A percentile compares a stretch with the other conserved stretches of the same genome.
Conservation (phyloP, 139 green algal genomes). For the Gonium pectorale region DNA sequence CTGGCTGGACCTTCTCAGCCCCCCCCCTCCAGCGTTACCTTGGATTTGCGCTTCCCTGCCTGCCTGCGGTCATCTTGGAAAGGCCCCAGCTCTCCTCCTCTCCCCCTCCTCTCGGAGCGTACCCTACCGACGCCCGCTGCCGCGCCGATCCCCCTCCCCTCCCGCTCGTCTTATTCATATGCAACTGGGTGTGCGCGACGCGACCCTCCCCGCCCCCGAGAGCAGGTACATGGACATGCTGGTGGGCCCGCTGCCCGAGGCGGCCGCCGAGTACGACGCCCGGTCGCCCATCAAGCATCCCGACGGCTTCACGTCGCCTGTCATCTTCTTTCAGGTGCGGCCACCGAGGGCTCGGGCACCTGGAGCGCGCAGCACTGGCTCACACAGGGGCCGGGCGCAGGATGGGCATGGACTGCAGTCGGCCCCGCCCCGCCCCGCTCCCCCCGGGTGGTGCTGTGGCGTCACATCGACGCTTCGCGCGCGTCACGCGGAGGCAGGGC, state of each 20-base stretch:
- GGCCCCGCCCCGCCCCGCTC: neutral
- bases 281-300: conserved; percentile 76
- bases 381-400: neutral
- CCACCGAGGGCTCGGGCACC: neutral
- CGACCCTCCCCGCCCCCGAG: neutral
- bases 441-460: neutral
- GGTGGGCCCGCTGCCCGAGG: conserved; percentile 73
- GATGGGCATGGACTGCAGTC: neutral
- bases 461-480: neutral
- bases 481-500: too few species aligned
- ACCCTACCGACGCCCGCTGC: neutral
- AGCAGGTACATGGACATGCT: conserved; percentile 75
- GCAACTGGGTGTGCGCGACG: too few species aligned
- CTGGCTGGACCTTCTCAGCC: neutral
- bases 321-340: conserved; percentile 81
- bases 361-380: neutral
- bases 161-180: too few species aligned
- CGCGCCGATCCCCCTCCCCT: neutral
- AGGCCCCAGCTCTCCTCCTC: neutral
- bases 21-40: too few species aligned
- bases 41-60: too few species aligned
- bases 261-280: conserved; percentile 70
- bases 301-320: conserved; percentile 67
- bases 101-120: neutral
- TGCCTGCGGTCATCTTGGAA: neutral